Percentiles rank a stretch among this genome's conserved stretches.
These are phyloP conservation scores for Quercus engelmannii DNA, from an alignment of 306 rosid genomes.

Conservation along the genomic window DNA sequence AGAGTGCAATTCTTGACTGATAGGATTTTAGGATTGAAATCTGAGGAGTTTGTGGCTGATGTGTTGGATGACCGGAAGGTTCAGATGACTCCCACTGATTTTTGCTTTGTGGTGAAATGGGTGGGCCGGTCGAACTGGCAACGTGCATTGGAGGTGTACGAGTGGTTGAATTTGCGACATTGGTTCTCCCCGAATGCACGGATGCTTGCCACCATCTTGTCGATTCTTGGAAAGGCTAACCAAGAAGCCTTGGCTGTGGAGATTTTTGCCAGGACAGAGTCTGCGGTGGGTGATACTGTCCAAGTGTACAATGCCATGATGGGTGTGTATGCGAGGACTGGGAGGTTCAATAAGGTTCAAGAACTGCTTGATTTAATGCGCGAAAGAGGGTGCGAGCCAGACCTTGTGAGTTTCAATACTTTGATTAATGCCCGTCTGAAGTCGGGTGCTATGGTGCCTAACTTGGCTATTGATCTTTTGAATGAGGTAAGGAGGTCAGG, in stretches of 20 bases:
- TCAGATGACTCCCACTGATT: constrained; percentile 87
- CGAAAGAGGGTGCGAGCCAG: constrained; percentile 73
- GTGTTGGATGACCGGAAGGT: constrained; percentile 71
- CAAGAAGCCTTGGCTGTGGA: constrained; percentile 81
- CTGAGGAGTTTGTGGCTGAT: constrained; percentile 76
- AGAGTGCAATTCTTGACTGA: constrained; percentile 71
- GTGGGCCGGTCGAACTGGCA: constrained; percentile 82
- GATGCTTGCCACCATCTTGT: constrained; percentile 84
- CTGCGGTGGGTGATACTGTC: constrained; percentile 49
- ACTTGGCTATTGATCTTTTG: constrained; percentile 66
- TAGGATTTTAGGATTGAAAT: constrained; percentile 58
- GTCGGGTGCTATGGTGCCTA: constrained; percentile 58
- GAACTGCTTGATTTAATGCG: constrained; percentile 69
- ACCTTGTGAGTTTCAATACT: constrained; percentile 86
- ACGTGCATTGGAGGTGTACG: constrained; percentile 84
- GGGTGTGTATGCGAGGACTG: constrained; percentile 84
- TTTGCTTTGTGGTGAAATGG: constrained; percentile 86
- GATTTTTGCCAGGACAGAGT: constrained; percentile 61
- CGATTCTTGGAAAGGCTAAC: constrained; percentile 87
- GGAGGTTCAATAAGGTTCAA: constrained; percentile 55
- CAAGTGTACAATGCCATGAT: constrained; percentile 92
- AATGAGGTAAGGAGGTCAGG: constrained; percentile 73
- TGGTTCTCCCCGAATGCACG: constrained; percentile 88
- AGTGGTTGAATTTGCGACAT: constrained; percentile 77
- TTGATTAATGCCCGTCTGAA: constrained; percentile 79